These are phyloP conservation scores for Botrytis cinerea DNA, from an alignment of 2,329 filamentous ascomycete genomes.

Conservation along the genomic window DNA sequence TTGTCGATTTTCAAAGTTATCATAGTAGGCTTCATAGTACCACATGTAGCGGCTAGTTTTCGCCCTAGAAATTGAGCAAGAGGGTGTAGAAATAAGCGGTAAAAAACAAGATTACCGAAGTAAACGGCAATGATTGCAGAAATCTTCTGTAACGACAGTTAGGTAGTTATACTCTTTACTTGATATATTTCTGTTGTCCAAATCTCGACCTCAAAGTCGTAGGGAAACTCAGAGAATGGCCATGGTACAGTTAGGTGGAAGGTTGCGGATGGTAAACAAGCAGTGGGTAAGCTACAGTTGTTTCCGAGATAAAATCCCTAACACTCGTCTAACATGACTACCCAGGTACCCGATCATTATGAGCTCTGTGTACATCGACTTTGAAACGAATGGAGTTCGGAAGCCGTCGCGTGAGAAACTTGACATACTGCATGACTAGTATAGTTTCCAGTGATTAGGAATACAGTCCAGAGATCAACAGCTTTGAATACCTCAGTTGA, in stretches of 20 bases:
- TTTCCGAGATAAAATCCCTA: not conserved
- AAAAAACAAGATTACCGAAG: constrained; percentile 10
- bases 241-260: not conserved
- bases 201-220: not conserved
- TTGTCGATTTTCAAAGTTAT: constrained; percentile 22
- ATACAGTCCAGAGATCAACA: too few relatives aligned
- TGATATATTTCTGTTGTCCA: not conserved
- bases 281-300: not conserved
- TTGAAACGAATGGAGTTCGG: not conserved
- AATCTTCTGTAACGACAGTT: not conserved
- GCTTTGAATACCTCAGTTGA: too few relatives aligned
- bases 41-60: constrained; percentile 7
- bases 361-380: too few relatives aligned
- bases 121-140: not conserved
- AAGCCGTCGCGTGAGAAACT: not conserved
- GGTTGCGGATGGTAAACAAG: not conserved
- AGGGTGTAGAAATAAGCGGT: constrained; percentile 4
- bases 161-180: not conserved
- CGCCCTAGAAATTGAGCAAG: constrained; percentile 14
- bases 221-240: not conserved
- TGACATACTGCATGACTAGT: not conserved
- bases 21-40: constrained; percentile 27
- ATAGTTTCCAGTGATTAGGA: not conserved
- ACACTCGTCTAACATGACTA: not conserved
- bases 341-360: too few relatives aligned